phyloP scores from a whole-genome alignment of 805 yeast genomes.

The Nakazawaea anatomiae region DNA sequence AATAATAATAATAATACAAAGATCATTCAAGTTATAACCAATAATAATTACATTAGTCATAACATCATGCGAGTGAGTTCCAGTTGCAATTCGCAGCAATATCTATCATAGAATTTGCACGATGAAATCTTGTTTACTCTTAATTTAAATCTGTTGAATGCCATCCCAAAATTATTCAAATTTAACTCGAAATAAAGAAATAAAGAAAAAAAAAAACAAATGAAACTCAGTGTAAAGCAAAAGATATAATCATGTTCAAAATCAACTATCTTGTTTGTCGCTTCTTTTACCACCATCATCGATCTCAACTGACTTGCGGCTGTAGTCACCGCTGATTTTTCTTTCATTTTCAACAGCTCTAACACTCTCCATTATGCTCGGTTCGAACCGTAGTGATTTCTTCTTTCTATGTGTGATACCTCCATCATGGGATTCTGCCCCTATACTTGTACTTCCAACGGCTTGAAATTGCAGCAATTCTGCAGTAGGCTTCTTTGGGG shows the following conservation, averaged over 20 bases:
- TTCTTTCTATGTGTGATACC: slow-evolving; percentile 1
- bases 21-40: too few relatives aligned
- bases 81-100: too few relatives aligned
- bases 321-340: background rate
- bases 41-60: too few relatives aligned
- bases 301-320: background rate
- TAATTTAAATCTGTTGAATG: too few relatives aligned
- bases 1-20: too few relatives aligned
- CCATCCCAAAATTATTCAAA: too few relatives aligned
- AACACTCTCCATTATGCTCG: slow-evolving; percentile 5
- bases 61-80: too few relatives aligned
- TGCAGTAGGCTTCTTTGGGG: background rate
- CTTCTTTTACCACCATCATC: background rate
- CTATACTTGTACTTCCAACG: slow-evolving; percentile 2
- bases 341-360: slow-evolving; percentile 1
- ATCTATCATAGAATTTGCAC: too few relatives aligned
- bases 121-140: too few relatives aligned
- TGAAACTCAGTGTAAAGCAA: background rate
- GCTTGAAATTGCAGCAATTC: slow-evolving; percentile 6
- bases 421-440: background rate
- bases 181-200: too few relatives aligned
- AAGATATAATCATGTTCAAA: background rate
- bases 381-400: slow-evolving; percentile 9
- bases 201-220: too few relatives aligned
- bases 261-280: background rate